phyloP scores from a whole-genome alignment of 2,329 filamentous ascomycete species.

The Microdochium trichocladiopsis region DNA sequence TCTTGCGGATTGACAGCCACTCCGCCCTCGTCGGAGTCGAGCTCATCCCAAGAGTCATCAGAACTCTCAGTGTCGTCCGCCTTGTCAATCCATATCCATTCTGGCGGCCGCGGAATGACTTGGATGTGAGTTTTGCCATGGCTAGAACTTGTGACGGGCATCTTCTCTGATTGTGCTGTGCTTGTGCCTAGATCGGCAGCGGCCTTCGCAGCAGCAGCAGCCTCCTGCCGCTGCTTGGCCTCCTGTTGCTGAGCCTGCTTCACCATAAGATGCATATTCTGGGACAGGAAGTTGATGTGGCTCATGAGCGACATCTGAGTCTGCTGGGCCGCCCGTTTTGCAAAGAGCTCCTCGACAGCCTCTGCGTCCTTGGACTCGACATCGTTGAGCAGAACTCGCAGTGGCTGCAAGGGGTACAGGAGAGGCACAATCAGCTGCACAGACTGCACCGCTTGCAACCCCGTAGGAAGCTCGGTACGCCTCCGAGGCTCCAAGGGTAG shows the following conservation, averaged over 20 bases:
- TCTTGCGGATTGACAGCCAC: conserved; percentile 21
- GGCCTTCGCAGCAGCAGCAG: conserved; percentile 9
- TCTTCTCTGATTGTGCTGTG: conserved; percentile 8
- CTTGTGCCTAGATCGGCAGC: conserved; percentile 7
- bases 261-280: conserved; percentile 62
- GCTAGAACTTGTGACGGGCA: conserved; percentile 14
- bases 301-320: conserved; percentile 60
- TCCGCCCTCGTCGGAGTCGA: conserved; percentile 38
- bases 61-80: conserved; percentile 34
- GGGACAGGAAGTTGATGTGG: conserved; percentile 67
- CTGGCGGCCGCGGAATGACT: conserved; percentile 67
- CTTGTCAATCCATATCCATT: conserved; percentile 54
- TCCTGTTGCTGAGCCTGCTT: conserved; percentile 36
- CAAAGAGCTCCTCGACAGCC: conserved; percentile 59
- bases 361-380: conserved; percentile 53
- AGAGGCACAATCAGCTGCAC: conserved; percentile 63
- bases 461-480: conserved; percentile 49
- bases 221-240: conserved; percentile 7
- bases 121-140: conserved; percentile 59
- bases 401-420: conserved; percentile 64
- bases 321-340: conserved; percentile 47
- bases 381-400: conserved; percentile 59
- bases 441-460: conserved; percentile 54
- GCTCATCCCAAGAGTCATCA: conserved; percentile 37
- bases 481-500: conserved; percentile 63